phyloP scores from a whole-genome alignment of 169 alveolate species.

The Plasmodium ovale region DNA sequence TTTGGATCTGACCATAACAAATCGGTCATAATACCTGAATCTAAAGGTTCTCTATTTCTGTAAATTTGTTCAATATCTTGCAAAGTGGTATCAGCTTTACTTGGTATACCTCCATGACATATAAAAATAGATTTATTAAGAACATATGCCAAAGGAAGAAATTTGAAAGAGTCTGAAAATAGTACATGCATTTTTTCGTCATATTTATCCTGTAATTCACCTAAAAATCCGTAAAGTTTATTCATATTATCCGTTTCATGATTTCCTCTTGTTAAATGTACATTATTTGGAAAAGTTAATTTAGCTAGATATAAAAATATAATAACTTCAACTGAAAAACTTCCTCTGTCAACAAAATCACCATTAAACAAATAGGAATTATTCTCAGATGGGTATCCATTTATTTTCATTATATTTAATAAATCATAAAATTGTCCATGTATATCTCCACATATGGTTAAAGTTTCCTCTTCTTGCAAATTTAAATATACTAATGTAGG shows the following conservation, averaged over 20 bases:
- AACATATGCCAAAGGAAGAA: conserved; percentile 97
- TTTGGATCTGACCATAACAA: conserved; percentile 99
- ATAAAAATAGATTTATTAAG: conserved; percentile 95
- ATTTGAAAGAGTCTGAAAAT: conserved; percentile 93
- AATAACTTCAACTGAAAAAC: conserved; percentile 98
- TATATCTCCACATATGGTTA: conserved; percentile 99
- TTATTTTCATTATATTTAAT: conserved; percentile 95
- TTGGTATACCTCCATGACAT: conserved; percentile 98
- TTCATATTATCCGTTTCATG: conserved; percentile 98
- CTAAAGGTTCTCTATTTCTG: conserved; percentile 97
- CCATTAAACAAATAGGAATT: conserved; percentile 99
- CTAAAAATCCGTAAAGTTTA: conserved; percentile 98
- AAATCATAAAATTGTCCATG: conserved; percentile 99
- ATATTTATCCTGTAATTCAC: conserved; percentile 97
- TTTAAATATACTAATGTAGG: conserved; percentile 92
- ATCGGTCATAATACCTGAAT: conserved; percentile 95
- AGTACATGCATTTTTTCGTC: conserved; percentile 95
- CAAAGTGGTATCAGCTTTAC: conserved; percentile 95
- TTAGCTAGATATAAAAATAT: conserved; percentile 92
- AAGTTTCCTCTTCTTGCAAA: conserved; percentile 91
- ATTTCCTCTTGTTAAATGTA: conserved; percentile 98
- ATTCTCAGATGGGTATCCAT: conserved; percentile 96
- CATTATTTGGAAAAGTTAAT: conserved; percentile 94
- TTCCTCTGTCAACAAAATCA: conserved; percentile 99
- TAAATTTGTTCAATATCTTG: conserved; percentile 93